These are phyloP conservation scores for Pseudopediastrum boryanum DNA, from an alignment of 139 green algal species.

Conservation along the genomic window DNA sequence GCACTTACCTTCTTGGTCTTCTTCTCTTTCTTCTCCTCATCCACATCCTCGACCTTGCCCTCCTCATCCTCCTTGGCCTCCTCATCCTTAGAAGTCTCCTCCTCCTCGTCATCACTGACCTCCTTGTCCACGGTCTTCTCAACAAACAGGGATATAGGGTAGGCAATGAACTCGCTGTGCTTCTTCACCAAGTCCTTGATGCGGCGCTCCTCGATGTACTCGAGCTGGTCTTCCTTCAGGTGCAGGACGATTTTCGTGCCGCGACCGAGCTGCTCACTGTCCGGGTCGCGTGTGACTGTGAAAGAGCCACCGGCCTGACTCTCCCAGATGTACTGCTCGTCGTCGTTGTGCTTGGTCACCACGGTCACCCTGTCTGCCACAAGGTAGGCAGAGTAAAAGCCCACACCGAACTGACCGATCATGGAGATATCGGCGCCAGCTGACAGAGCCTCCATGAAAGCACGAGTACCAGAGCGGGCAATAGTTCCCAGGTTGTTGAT, in stretches of 20 bases:
- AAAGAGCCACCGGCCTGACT: slow-evolving; percentile 98
- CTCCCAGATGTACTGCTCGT: slow-evolving; percentile 99
- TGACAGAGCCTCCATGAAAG: slow-evolving; percentile 99
- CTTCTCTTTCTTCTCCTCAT: slow-evolving; percentile 81
- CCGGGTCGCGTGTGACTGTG: slow-evolving; percentile 91
- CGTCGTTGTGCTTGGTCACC: slow-evolving; percentile 98
- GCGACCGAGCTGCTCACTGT: slow-evolving; percentile 85
- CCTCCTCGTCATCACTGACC: slow-evolving; percentile 88
- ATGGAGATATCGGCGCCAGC: slow-evolving; percentile 98
- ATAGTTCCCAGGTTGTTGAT: slow-evolving; percentile 99
- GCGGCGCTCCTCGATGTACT: slow-evolving; percentile 98
- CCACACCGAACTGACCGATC: slow-evolving; percentile 99
- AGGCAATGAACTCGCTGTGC: slow-evolving; percentile 99
- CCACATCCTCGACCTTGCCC: slow-evolving; percentile 86
- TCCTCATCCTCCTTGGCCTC: slow-evolving; percentile 72
- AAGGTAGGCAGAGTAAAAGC: slow-evolving; percentile 99
- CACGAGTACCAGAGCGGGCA: slow-evolving; percentile 97
- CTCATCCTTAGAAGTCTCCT: slow-evolving; percentile 54
- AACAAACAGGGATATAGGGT: slow-evolving; percentile 97
- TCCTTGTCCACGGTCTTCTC: slow-evolving; percentile 99
- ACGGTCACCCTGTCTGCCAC: slow-evolving; percentile 94
- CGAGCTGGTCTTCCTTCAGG: slow-evolving; percentile 97
- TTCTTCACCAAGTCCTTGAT: slow-evolving; percentile 99
- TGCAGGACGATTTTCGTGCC: slow-evolving; percentile 97
- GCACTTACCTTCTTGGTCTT: slow-evolving; percentile 78